Evolutionary conservation across 2,329 filamentous ascomycete genomes (phyloP).

Genomic region (Cercospora berteroae): DNA sequence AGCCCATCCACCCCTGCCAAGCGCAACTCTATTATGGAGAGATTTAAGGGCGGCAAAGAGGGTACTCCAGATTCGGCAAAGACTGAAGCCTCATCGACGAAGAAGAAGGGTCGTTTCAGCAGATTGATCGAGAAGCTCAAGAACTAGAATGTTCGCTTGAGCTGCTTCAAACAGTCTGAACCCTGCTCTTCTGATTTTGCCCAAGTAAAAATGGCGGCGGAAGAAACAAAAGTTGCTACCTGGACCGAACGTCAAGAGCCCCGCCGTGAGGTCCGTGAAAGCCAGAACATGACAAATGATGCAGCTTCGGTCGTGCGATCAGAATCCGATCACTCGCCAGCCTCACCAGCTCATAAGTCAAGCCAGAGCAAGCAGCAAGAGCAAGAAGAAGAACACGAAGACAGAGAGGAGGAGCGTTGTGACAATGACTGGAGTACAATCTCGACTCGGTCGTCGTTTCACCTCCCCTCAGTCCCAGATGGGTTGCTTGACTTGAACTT

Average conservation of each 20-base stretch:
- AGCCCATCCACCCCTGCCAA: slow-evolving; percentile 32
- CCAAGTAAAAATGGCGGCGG: background rate
- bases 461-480: background rate
- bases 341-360: background rate
- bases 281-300: background rate
- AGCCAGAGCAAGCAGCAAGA: background rate
- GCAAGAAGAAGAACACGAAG: background rate
- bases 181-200: background rate
- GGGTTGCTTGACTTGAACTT: slow-evolving; percentile 5
- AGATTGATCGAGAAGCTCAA: slow-evolving; percentile 51
- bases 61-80: slow-evolving; percentile 44
- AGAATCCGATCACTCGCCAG: background rate
- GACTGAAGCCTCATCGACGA: slow-evolving; percentile 39
- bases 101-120: slow-evolving; percentile 50
- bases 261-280: background rate
- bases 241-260: background rate
- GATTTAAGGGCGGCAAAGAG: slow-evolving; percentile 35
- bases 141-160: slow-evolving; percentile 22
- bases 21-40: slow-evolving; percentile 31
- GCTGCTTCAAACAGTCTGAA: background rate
- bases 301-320: background rate
- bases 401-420: background rate
- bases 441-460: slow-evolving; percentile 1
- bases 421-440: background rate
- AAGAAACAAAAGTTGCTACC: background rate